phyloP scores from a whole-genome alignment of 164 flowering plant species.

The Brasenia schreberi region DNA sequence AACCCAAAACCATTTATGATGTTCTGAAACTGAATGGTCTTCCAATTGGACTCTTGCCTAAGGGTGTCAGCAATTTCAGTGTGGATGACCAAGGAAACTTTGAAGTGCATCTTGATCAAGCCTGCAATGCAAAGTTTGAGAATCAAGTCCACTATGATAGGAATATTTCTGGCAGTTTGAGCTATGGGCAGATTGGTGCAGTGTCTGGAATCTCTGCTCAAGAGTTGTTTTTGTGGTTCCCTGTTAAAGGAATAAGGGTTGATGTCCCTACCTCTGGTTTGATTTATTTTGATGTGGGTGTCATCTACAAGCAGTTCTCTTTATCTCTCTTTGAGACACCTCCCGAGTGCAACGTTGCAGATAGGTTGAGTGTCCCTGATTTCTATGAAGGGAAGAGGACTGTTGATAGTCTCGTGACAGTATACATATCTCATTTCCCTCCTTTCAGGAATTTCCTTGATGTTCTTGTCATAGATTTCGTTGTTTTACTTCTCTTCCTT shows the following conservation, averaged over 20 bases:
- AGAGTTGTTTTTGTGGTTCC: slow-evolving; percentile 38
- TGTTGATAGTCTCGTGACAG: no score
- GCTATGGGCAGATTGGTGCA: slow-evolving; percentile 27
- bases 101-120: slow-evolving; percentile 21
- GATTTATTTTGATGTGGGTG: slow-evolving; percentile 36
- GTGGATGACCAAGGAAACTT: slow-evolving; percentile 20
- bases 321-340: slow-evolving; percentile 34
- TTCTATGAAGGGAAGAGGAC: no score
- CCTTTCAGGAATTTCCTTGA: no score
- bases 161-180: slow-evolving; percentile 23
- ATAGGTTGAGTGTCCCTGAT: no score
- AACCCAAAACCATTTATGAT: slow-evolving; percentile 16
- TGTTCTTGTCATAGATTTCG: no score
- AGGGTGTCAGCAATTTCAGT: slow-evolving; percentile 22
- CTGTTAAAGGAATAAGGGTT: slow-evolving; percentile 13
- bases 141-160: slow-evolving; percentile 25
- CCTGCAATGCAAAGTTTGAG: slow-evolving; percentile 34
- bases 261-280: slow-evolving; percentile 31
- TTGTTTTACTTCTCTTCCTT: no score
- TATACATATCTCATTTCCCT: no score
- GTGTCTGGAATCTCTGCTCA: slow-evolving; percentile 28
- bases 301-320: slow-evolving; percentile 26
- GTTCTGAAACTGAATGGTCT: slow-evolving; percentile 18
- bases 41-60: slow-evolving; percentile 30
- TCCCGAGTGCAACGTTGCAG: slow-evolving; percentile 14